phyloP scores from a whole-genome alignment of 108 stramenopile species.

The Conticribra guillardii region DNA sequence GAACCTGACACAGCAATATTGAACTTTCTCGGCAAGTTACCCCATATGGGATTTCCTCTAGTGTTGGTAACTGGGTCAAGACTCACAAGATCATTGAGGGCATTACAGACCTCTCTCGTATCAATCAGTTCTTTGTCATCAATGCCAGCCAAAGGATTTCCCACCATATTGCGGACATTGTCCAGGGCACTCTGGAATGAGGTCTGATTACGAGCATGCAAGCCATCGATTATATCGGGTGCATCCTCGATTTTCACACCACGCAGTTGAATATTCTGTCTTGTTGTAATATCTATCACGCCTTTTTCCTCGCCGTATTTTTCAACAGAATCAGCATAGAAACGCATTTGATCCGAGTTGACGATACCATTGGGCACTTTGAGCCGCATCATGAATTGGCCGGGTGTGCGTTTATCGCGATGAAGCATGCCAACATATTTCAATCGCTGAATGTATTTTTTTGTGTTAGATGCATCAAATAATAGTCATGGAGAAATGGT shows the following conservation, averaged over 20 bases:
- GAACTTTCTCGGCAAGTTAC: constrained; percentile 93
- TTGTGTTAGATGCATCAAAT: too few species aligned
- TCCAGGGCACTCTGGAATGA: constrained; percentile 90
- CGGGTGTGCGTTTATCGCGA: constrained; percentile 91
- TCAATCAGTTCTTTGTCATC: constrained; percentile 91
- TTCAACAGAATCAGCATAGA: constrained; percentile 82
- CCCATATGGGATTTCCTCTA: constrained; percentile 86
- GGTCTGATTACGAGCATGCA: constrained; percentile 88
- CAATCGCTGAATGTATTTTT: constrained; percentile 54
- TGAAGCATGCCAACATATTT: constrained; percentile 95
- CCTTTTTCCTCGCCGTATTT: constrained; percentile 85
- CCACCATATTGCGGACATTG: constrained; percentile 94
- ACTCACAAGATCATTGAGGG: constrained; percentile 85
- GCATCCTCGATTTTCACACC: constrained; percentile 93
- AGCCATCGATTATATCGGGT: constrained; percentile 83
- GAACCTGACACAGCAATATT: constrained; percentile 93
- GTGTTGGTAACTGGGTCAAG: constrained; percentile 75
- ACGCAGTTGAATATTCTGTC: constrained; percentile 92
- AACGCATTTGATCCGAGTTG: constrained; percentile 88
- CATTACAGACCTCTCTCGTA: constrained; percentile 84
- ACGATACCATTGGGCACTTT: constrained; percentile 94
- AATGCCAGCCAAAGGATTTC: constrained; percentile 92
- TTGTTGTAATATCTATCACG: constrained; percentile 93
- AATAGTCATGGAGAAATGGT: too few species aligned
- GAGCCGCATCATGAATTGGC: constrained; percentile 95